phyloP scores from a whole-genome alignment of 2,329 filamentous ascomycete species.

The Paraconiothyrium sp. region DNA sequence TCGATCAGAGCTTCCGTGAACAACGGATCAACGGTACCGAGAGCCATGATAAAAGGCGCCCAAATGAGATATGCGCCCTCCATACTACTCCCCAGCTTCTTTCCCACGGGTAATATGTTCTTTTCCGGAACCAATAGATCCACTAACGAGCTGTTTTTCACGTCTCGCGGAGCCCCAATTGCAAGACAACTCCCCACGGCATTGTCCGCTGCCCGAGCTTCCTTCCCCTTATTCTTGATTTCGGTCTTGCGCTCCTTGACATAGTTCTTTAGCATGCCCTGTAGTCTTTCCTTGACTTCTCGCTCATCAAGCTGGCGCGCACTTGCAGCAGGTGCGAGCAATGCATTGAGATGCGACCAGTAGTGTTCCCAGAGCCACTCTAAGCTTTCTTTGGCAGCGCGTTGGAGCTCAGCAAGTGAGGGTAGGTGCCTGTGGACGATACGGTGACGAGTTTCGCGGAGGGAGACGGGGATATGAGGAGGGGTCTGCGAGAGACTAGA shows the following conservation, averaged over 20 bases:
- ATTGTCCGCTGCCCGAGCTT: constrained; percentile 27
- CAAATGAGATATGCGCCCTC: constrained; percentile 58
- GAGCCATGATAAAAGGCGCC: constrained; percentile 49
- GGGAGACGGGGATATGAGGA: constrained; percentile 63
- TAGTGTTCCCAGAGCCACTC: constrained; percentile 91
- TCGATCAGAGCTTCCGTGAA: constrained; percentile 52
- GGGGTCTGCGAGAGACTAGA: constrained; percentile 32
- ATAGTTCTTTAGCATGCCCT: constrained; percentile 46
- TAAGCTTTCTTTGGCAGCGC: constrained; percentile 74
- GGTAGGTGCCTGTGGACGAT: constrained; percentile 90
- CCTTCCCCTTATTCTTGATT: constrained; percentile 32
- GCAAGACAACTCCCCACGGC: constrained; percentile 29
- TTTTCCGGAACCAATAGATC: constrained; percentile 46
- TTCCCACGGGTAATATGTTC: constrained; percentile 49
- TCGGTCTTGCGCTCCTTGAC: constrained; percentile 42
- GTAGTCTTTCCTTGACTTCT: constrained; percentile 32
- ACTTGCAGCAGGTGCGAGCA: constrained; percentile 24
- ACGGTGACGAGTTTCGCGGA: constrained; percentile 90
- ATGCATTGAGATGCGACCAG: constrained; percentile 68
- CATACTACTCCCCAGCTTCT: constrained; percentile 47
- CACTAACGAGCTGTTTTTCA: constrained; percentile 20
- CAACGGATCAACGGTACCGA: constrained; percentile 44
- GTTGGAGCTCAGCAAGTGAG: constrained; percentile 75
- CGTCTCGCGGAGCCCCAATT: constrained; percentile 19
- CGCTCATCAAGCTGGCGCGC: constrained; percentile 12